Base-by-base conservation (phyloP, 2,329 filamentous ascomycete species). In the Capronia coronata region DNA sequence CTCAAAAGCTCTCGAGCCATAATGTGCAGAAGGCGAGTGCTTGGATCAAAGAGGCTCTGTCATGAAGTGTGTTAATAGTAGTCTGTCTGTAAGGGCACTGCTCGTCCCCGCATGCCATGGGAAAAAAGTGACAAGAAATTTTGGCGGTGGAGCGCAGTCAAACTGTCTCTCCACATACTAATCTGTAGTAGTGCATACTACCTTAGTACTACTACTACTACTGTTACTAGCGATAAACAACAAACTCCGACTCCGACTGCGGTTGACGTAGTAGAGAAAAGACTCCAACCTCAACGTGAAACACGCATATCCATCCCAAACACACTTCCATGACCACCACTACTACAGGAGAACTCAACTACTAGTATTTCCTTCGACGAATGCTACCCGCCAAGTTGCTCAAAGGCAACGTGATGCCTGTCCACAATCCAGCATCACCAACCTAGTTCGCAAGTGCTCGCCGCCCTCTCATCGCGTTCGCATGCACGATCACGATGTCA, bases 1-100 rank as follows among this genome's bases (percentile, higher is more conserved):
- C 32, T 71, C 65, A 71, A 57, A 14, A 71, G 55, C 45, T 65
- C 49, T 21, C 46, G 46, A 32, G 48, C 50, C 57, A 59, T 59
- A 40, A 25, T 43, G n/a, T 16, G 19, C 14, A 8, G 38, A 2
- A 27, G 3, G 30, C 16, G 9, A n/a, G 29, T 23, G 19, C 27
- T 18, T 42, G 11, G 23, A 25, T 23, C 14, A 13, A 23, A 34
- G 13, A 39, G 11, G 11, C 11, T 21, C 14, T 37, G 22, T 35
- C 27, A 11, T 21, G 5, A n/a, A 25, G 5, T 7, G 42, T 32
- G 22, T 16, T 8, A 29, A 13, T 41, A 18, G 34, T 22, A 37
- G 44, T 25, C 42, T 45, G 39, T 46, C 43, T n/a, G n/a, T n/a
- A n/a, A n/a, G n/a, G n/a, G n/a, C n/a, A n/a, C 38, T 44, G 11